Percentiles rank a stretch among this genome's conserved stretches.
Evolutionary conservation across 2,329 filamentous ascomycete genomes (phyloP).

Genomic region (Exophiala aquamarina): DNA sequence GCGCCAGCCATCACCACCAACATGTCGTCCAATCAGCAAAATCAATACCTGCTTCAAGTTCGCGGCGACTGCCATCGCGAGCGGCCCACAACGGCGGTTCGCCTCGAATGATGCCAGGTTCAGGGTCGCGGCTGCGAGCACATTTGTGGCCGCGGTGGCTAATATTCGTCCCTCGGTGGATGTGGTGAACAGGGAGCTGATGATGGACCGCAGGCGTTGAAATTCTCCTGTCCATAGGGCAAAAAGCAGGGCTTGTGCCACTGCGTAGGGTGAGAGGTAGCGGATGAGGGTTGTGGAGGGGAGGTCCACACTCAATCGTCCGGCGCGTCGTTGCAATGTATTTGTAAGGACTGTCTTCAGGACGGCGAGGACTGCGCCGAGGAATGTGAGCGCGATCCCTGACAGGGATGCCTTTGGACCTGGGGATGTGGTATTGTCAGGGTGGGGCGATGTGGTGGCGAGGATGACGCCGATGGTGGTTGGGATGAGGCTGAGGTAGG

Average conservation of each 20-base stretch:
- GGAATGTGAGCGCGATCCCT: not conserved
- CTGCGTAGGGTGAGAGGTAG: conserved; percentile 9
- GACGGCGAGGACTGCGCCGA: conserved; percentile 11
- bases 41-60: conserved; percentile 18
- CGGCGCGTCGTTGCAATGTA: conserved; percentile 3
- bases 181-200: not conserved
- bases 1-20: not conserved
- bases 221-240: conserved; percentile 13
- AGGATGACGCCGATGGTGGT: conserved; percentile 11
- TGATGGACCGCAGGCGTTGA: not conserved
- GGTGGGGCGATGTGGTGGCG: not conserved
- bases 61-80: conserved; percentile 15
- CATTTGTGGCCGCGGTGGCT: not conserved
- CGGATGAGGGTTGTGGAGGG: conserved; percentile 8
- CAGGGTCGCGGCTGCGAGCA: conserved; percentile 8
- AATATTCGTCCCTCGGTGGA: not conserved
- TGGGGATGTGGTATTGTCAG: not conserved
- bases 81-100: conserved; percentile 12
- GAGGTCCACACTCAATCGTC: conserved; percentile 2
- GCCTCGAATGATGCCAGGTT: conserved; percentile 19
- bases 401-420: not conserved
- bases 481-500: conserved; percentile 4
- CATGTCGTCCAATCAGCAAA: conserved; percentile 3
- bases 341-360: conserved; percentile 10
- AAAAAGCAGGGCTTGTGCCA: conserved; percentile 8